These are phyloP conservation scores for Trichoderma afroharzianum DNA, from an alignment of 2,329 filamentous ascomycete genomes.

Conservation along the genomic window DNA sequence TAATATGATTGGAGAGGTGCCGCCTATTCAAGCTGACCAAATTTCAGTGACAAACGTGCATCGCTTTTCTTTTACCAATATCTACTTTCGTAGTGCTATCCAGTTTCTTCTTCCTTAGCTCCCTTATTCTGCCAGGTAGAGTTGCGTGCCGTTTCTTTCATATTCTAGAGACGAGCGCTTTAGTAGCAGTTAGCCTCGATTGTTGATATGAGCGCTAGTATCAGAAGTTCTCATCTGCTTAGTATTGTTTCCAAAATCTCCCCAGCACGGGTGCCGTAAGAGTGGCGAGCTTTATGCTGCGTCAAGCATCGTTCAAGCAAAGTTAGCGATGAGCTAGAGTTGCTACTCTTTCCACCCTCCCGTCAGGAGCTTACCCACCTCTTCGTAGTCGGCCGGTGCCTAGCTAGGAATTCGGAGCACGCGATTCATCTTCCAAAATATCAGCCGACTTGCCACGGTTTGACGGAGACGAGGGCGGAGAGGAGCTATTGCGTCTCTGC, in stretches of 20 bases:
- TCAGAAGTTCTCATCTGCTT: constrained; percentile 27
- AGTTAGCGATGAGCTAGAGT: constrained; percentile 12
- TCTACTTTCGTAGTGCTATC: neutral
- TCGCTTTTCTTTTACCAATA: neutral
- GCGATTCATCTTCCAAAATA: constrained; percentile 40
- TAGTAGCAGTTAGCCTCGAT: constrained; percentile 20
- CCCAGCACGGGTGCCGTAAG: neutral
- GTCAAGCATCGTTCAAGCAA: constrained; percentile 11
- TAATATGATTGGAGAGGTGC: neutral
- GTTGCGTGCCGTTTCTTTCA: neutral
- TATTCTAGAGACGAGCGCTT: constrained; percentile 13
- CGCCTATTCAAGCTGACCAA: neutral
- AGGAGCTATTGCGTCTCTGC: constrained; percentile 50
- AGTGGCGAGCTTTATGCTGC: constrained; percentile 17
- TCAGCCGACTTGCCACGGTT: constrained; percentile 54
- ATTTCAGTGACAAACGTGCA: neutral
- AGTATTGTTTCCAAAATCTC: neutral
- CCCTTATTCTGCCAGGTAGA: neutral
- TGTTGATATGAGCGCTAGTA: neutral
- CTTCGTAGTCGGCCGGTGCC: constrained; percentile 19
- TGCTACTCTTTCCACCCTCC: neutral
- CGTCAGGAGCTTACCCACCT: constrained; percentile 26
- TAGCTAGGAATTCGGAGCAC: constrained; percentile 22
- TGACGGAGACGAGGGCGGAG: constrained; percentile 49
- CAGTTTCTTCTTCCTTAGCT: neutral